Conservation (phyloP, 78 protist genomes). For the Dictyostelium intermedium region DNA sequence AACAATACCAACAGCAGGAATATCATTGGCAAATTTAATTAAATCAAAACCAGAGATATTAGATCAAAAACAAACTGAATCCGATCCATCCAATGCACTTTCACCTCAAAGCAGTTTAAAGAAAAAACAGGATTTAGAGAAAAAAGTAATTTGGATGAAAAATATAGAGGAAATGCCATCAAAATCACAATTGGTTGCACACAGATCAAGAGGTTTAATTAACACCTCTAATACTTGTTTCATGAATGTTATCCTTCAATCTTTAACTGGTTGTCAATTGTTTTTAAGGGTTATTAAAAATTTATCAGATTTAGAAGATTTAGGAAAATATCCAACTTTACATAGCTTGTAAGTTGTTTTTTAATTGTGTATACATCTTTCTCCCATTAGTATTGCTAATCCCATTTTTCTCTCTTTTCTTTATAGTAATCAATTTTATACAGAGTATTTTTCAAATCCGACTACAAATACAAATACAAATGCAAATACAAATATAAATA, state of each 20-base stretch:
- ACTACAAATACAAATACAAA: neutral
- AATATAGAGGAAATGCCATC: constrained; percentile 22
- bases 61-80: neutral
- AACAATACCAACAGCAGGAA: neutral
- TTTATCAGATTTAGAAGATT: constrained; percentile 23
- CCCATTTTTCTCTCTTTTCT: neutral
- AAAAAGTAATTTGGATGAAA: constrained; percentile 37
- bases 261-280: constrained; percentile 18
- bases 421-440: constrained; percentile 19
- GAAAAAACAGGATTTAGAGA: constrained; percentile 19
- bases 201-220: constrained; percentile 39
- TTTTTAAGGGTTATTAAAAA: constrained; percentile 27
- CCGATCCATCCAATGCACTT: neutral
- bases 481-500: too few relatives aligned
- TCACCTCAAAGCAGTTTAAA: neutral
- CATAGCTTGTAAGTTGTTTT: constrained; percentile 18
- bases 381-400: neutral
- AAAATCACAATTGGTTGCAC: neutral
- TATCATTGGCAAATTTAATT: constrained; percentile 23
- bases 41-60: constrained; percentile 6
- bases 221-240: constrained; percentile 73
- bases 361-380: neutral
- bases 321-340: constrained; percentile 49
- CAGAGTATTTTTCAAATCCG: constrained; percentile 37
- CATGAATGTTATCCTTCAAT: constrained; percentile 59